phyloP scores from a whole-genome alignment of 352 stramenopile species.

The Phytophthora foliorum region DNA sequence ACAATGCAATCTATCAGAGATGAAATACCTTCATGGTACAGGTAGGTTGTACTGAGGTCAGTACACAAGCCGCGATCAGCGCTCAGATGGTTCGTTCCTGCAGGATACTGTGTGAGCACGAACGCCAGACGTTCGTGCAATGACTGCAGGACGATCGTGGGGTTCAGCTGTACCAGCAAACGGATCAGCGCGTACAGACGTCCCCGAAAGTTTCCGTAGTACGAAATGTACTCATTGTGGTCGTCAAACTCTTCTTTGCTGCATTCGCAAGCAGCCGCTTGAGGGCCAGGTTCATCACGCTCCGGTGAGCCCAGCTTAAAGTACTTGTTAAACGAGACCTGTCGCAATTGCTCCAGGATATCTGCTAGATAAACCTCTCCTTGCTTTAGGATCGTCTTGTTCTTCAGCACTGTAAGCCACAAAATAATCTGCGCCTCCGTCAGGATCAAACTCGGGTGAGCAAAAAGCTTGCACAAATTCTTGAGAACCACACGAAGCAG shows the following conservation, averaged over 20 bases:
- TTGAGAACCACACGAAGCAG: conserved; percentile 56
- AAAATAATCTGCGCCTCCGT: conserved; percentile 80
- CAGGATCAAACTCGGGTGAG: conserved; percentile 74
- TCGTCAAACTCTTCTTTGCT: conserved; percentile 81
- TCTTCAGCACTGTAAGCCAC: conserved; percentile 80
- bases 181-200: conserved; percentile 83
- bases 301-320: conserved; percentile 82
- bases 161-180: conserved; percentile 66
- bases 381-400: conserved; percentile 65
- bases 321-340: conserved; percentile 83
- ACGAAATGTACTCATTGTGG: conserved; percentile 73
- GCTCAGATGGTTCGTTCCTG: conserved; percentile 63
- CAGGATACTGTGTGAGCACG: conserved; percentile 57
- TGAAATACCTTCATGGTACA: conserved; percentile 84
- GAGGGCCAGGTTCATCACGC: conserved; percentile 43
- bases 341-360: conserved; percentile 58
- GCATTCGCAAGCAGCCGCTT: conserved; percentile 48
- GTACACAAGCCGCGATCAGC: conserved; percentile 60
- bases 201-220: conserved; percentile 84
- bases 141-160: conserved; percentile 58
- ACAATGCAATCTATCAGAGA: conserved; percentile 79
- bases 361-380: conserved; percentile 47
- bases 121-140: conserved; percentile 68
- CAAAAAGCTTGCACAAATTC: conserved; percentile 66
- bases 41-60: conserved; percentile 65